Percentiles rank a stretch among this genome's conserved stretches.
These are phyloP conservation scores for Neurospora sp. DNA, from an alignment of 495 filamentous ascomycete genomes.

Conservation along the genomic window DNA sequence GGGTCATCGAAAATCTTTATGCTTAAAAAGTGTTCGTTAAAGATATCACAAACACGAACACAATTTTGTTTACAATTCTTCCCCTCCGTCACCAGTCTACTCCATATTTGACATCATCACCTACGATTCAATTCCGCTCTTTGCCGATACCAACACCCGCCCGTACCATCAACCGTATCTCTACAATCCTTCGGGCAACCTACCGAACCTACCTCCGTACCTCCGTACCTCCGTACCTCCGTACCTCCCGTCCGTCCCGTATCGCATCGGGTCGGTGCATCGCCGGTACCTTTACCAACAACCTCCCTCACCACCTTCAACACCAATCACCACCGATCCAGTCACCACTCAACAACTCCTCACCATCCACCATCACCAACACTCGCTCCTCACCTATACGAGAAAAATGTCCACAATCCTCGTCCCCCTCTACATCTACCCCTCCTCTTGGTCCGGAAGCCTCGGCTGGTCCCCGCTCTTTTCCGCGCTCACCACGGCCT, in stretches of 20 bases:
- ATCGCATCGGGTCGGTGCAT: neutral
- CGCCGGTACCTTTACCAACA: neutral
- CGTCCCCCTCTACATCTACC: conserved; percentile 49
- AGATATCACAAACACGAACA: neutral
- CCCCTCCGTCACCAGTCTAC: neutral
- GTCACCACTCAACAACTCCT: neutral
- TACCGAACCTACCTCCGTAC: neutral
- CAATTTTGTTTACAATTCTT: neutral
- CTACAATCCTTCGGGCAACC: neutral
- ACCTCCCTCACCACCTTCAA: neutral
- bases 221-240: neutral
- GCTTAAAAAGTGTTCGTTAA: neutral
- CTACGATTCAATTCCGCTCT: neutral
- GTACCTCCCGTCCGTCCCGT: neutral
- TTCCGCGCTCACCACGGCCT: conserved; percentile 21
- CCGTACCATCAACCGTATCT: neutral
- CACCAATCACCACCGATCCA: neutral
- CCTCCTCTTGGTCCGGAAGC: conserved; percentile 18
- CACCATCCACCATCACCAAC: neutral
- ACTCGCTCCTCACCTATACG: neutral
- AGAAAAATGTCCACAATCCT: conserved; percentile 19
- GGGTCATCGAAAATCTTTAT: neutral
- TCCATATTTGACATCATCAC: neutral
- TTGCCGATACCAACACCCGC: neutral
- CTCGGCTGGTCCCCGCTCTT: conserved; percentile 38